Conservation (phyloP, 306 rosid species). For the Medicago arabica region DNA sequence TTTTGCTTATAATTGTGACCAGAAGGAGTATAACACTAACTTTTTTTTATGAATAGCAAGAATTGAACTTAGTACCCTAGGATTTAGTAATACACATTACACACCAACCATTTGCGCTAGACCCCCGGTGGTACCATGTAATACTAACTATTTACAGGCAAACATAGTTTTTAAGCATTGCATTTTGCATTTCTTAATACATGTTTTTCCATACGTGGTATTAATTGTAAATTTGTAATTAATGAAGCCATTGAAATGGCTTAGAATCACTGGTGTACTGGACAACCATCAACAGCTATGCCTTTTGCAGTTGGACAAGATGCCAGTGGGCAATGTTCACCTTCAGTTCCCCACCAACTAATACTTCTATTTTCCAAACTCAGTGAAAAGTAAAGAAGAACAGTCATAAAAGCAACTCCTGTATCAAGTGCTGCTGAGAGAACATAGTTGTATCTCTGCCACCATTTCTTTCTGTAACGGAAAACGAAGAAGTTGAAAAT, state of each 20-base stretch:
- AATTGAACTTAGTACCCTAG: neutral
- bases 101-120: neutral
- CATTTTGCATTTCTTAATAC: constrained; percentile 30
- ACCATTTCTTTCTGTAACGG: constrained; percentile 81
- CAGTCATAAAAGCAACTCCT: constrained; percentile 88
- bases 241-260: constrained; percentile 19
- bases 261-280: constrained; percentile 40
- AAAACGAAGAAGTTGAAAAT: constrained; percentile 77
- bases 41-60: neutral
- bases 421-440: constrained; percentile 87
- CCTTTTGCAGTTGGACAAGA: constrained; percentile 80
- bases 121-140: neutral
- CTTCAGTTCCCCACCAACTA: constrained; percentile 75
- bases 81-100: neutral
- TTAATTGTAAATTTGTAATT: neutral
- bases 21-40: neutral
- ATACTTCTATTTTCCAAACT: constrained; percentile 60
- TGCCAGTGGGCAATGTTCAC: constrained; percentile 79
- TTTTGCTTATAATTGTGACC: no score
- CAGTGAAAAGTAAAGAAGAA: constrained; percentile 61
- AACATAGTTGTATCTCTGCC: constrained; percentile 91
- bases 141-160: constrained; percentile 15
- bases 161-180: neutral
- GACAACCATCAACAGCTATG: constrained; percentile 57
- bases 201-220: neutral